Evolutionary conservation across 352 stramenopile species (phyloP).

Genomic region (Globisporangium radiosum): DNA sequence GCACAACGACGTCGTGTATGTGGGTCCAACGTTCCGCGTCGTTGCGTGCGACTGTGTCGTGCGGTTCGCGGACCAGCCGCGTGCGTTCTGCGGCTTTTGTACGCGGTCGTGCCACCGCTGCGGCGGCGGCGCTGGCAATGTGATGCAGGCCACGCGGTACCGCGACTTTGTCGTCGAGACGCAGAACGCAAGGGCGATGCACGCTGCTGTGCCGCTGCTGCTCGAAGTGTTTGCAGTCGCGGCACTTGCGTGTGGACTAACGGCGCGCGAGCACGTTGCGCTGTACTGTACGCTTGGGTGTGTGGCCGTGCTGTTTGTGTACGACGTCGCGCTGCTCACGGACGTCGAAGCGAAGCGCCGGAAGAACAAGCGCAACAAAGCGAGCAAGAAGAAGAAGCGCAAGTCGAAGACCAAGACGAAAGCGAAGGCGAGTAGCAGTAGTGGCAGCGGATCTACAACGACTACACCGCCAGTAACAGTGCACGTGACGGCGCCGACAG

Average conservation of each 20-base stretch:
- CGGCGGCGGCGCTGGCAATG: constrained; percentile 71
- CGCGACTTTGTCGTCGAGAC: constrained; percentile 65
- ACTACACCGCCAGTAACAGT: background rate
- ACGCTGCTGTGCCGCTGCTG: constrained; percentile 43
- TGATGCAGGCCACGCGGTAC: constrained; percentile 67
- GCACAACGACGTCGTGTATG: constrained; percentile 42
- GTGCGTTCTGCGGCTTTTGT: constrained; percentile 75
- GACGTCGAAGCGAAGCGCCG: constrained; percentile 55
- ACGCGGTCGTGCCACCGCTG: constrained; percentile 63
- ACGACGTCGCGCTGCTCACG: constrained; percentile 34
- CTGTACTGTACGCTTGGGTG: constrained; percentile 37
- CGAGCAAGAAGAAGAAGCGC: constrained; percentile 50
- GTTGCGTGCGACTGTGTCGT: constrained; percentile 82
- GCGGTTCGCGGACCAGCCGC: constrained; percentile 40
- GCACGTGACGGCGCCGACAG: background rate
- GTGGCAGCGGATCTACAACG: background rate
- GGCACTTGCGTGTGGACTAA: constrained; percentile 35
- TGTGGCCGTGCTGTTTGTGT: constrained; percentile 3
- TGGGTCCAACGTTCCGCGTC: constrained; percentile 78
- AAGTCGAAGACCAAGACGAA: constrained; percentile 23
- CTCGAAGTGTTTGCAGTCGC: constrained; percentile 41
- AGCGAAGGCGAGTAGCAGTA: constrained; percentile 6
- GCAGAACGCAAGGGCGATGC: constrained; percentile 45
- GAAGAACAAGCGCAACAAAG: constrained; percentile 50
- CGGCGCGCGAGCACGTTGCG: constrained; percentile 37